These are phyloP conservation scores for Coniferiporia sulphurascens DNA, from an alignment of 1,284 basidiomycete species.

Conservation along the genomic window DNA sequence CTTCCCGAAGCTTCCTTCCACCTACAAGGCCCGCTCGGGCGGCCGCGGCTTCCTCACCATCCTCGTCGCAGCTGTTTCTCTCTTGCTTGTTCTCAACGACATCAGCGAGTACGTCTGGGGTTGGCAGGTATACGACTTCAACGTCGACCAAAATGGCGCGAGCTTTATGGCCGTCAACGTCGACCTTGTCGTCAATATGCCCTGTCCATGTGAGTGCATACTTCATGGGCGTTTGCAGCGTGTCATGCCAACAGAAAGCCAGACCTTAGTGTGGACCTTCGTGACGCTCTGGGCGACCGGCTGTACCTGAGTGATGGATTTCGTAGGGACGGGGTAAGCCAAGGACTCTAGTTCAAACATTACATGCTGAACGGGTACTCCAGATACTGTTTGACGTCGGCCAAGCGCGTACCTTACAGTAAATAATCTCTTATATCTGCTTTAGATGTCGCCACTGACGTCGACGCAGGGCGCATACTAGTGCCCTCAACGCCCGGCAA, in stretches of 20 bases:
- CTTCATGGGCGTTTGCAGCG: conserved; percentile 9
- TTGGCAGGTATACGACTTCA: conserved; percentile 84
- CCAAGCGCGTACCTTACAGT: conserved; percentile 63
- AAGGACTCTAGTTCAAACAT: not conserved
- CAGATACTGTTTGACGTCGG: conserved; percentile 81
- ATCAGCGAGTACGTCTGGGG: conserved; percentile 89
- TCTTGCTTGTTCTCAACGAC: conserved; percentile 81
- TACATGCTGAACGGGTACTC: conserved; percentile 3
- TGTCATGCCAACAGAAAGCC: conserved; percentile 15
- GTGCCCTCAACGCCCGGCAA: conserved; percentile 62
- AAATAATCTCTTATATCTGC: not conserved
- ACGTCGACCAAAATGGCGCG: conserved; percentile 62
- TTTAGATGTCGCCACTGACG: conserved; percentile 2
- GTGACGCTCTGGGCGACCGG: conserved; percentile 90
- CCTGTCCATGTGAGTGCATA: conserved; percentile 74
- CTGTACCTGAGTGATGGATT: conserved; percentile 83
- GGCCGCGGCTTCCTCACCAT: conserved; percentile 87
- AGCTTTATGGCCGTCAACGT: conserved; percentile 81
- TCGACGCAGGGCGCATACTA: conserved; percentile 49
- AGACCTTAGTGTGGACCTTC: conserved; percentile 85
- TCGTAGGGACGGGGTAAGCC: conserved; percentile 76
- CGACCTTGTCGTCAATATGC: conserved; percentile 89
- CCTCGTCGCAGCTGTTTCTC: conserved; percentile 66
- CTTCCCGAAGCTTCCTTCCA: conserved; percentile 84
- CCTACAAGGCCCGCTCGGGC: conserved; percentile 83